Conservation (phyloP, 495 filamentous ascomycete species). For the Trichoderma gamsii region DNA sequence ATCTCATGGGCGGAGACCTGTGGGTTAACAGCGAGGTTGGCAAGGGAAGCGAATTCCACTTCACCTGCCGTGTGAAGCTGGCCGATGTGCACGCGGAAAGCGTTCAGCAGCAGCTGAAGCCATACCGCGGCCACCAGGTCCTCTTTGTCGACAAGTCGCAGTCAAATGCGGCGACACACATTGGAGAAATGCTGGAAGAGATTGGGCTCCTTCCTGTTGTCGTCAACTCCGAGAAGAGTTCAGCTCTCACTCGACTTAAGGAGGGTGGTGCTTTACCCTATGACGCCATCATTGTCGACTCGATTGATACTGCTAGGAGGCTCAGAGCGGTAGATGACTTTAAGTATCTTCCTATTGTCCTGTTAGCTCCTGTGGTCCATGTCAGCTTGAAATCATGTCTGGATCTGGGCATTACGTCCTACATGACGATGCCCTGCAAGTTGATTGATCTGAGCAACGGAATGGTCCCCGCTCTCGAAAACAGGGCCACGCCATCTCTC, state of each 20-base stretch:
- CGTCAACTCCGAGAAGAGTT: slow-evolving; percentile 59
- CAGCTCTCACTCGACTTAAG: slow-evolving; percentile 34
- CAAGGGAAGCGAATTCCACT: slow-evolving; percentile 91
- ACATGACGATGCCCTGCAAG: slow-evolving; percentile 97
- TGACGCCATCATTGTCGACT: slow-evolving; percentile 97
- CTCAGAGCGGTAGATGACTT: slow-evolving; percentile 86
- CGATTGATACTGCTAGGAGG: slow-evolving; percentile 78
- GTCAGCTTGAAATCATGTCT: slow-evolving; percentile 92
- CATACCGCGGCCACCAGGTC: slow-evolving; percentile 88
- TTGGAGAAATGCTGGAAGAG: slow-evolving; percentile 70
- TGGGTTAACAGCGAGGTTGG: slow-evolving; percentile 96
- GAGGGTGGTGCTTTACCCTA: slow-evolving; percentile 61
- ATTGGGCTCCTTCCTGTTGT: slow-evolving; percentile 79
- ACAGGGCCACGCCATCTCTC: slow-evolving; percentile 82
- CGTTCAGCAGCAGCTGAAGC: slow-evolving; percentile 76
- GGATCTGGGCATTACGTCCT: slow-evolving; percentile 93
- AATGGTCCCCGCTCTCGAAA: slow-evolving; percentile 96
- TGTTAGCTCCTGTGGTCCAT: slow-evolving; percentile 84
- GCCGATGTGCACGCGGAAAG: slow-evolving; percentile 74
- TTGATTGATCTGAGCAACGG: slow-evolving; percentile 95
- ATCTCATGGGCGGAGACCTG: slow-evolving; percentile 94
- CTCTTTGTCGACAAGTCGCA: slow-evolving; percentile 93
- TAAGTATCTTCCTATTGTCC: slow-evolving; percentile 95
- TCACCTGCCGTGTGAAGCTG: slow-evolving; percentile 88
- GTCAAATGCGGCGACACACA: slow-evolving; percentile 70